A percentile compares a stretch with the other conserved stretches of the same genome.
Conservation (phyloP, 2,329 filamentous ascomycete species). For the Mollisiaceae sp. region DNA sequence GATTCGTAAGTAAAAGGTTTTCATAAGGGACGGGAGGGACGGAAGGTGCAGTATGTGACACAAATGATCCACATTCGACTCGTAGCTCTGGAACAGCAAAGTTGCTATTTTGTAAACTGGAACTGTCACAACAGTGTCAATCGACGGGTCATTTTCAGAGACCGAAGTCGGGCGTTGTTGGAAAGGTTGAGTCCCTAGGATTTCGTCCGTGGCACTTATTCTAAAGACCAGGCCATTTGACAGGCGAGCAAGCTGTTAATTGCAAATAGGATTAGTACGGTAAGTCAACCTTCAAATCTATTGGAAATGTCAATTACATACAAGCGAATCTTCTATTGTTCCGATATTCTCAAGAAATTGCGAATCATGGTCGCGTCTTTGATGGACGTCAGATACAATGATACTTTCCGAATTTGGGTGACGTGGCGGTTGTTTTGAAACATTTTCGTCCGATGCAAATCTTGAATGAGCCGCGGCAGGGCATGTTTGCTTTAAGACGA, state of each 20-base stretch:
- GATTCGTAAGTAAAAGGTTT: slow-evolving; percentile 34
- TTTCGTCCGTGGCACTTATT: slow-evolving; percentile 26
- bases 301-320: slow-evolving; percentile 16
- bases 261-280: slow-evolving; percentile 6
- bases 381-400: slow-evolving; percentile 15
- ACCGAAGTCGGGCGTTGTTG: not conserved
- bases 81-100: slow-evolving; percentile 35
- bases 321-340: slow-evolving; percentile 25
- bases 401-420: not conserved
- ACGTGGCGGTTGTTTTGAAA: not conserved
- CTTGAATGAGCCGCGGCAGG: not conserved
- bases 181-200: slow-evolving; percentile 11
- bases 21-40: slow-evolving; percentile 34
- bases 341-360: slow-evolving; percentile 25
- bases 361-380: slow-evolving; percentile 22
- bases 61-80: slow-evolving; percentile 32
- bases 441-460: not conserved
- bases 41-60: slow-evolving; percentile 37
- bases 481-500: not conserved
- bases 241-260: slow-evolving; percentile 28
- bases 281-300: not conserved
- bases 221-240: slow-evolving; percentile 30
- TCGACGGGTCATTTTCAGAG: not conserved
- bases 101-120: slow-evolving; percentile 29
- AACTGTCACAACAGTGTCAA: not conserved